Evolutionary conservation across 495 filamentous ascomycete species (phyloP), one percentile per base, ranked within the genome.

Genomic region (Xanthoparmelia taractica): DNA sequence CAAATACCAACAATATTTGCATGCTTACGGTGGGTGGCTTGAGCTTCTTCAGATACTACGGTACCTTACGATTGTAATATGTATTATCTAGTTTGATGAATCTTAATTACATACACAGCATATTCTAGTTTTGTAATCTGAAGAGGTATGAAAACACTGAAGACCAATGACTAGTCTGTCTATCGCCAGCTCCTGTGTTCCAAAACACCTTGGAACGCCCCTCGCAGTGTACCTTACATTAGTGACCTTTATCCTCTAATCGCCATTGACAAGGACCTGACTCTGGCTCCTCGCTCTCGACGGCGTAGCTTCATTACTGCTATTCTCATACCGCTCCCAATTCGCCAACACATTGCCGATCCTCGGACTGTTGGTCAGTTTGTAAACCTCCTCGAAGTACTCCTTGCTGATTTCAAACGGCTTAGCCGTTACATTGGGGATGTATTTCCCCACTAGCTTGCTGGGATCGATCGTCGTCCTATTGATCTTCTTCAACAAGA

Each of bases 401-500:
- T 96, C 95, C 81, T 95, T 96, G 25, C 90, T 92, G 55, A 98
- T 81, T 73, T 94, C 89, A 74, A 98, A 98, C 20, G 94, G 94
- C 71, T 85, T 85, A 38, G 94, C 94, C 20, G 94, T 98, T 58
- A 98, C 94, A 73, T 98, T 98, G 66, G 94, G 94, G 64, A 98
- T 97, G 79, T 98, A 98, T 79, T 98, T 98, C 61, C 94, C 95
- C 67, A 98, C 78, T 68, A 98, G 76, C 79, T 97, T 98, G 77
- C 88, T 85, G 20, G 94, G 94, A 70, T 98, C 94, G 72, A 98
- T 97, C 50, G 88, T 93, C 25, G 90, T 96, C 82, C 95, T 94
- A 80, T 97, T 88, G 81, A 98, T 97, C 82, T 98, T 98, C 89
- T 97, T 97, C 65, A 97, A 85, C 69, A 98, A 76, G 81, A 98